Evolutionary conservation across 331 rosid genomes (phyloP).

Genomic region (Rhamnella rubrinervis): DNA sequence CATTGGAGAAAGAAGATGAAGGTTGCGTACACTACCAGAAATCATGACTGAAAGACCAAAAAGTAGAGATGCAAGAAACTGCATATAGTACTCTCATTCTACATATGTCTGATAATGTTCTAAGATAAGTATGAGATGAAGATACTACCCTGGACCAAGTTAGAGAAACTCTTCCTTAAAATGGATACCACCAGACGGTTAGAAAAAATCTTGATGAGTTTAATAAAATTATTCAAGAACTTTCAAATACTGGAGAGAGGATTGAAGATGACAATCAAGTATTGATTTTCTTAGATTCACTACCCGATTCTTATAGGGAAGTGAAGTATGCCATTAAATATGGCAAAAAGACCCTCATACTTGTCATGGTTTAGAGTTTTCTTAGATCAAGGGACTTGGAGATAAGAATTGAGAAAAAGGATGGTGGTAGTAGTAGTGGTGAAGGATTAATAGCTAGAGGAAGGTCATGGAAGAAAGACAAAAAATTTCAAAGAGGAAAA

Average conservation of each 20-base stretch:
- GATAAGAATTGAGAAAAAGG: no score
- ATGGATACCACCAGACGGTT: not conserved
- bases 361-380: no score
- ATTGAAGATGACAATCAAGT: not conserved
- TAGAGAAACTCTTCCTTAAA: not conserved
- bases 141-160: not conserved
- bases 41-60: no score
- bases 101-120: not conserved
- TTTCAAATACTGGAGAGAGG: not conserved
- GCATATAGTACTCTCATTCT: no score
- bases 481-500: not conserved
- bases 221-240: not conserved
- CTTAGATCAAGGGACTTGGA: not conserved
- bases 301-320: not conserved
- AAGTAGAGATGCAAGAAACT: no score
- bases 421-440: not conserved
- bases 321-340: not conserved
- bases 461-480: not conserved
- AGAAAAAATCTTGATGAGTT: not conserved
- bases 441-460: not conserved
- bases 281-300: not conserved
- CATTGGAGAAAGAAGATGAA: no score
- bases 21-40: no score
- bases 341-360: not conserved
- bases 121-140: not conserved